Conservation (phyloP, 139 green algal species). For the Asterochloris erici region DNA sequence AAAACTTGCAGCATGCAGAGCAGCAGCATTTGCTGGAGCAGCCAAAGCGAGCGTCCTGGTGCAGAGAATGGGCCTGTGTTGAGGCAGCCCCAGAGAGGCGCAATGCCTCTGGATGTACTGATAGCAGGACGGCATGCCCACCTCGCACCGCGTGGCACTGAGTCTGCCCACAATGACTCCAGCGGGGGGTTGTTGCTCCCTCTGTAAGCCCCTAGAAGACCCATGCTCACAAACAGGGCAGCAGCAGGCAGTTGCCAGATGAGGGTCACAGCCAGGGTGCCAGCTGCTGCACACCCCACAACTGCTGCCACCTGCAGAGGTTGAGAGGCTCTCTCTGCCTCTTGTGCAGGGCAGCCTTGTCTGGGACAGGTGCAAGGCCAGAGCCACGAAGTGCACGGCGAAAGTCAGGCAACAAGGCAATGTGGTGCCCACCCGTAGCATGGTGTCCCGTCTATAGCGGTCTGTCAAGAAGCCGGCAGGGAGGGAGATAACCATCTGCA, state of each 20-base stretch:
- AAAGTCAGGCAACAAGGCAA: too few relatives aligned
- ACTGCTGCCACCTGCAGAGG: slow-evolving; percentile 7
- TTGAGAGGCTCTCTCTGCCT: too few relatives aligned
- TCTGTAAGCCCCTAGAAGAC: slow-evolving; percentile 19
- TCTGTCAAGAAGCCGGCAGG: slow-evolving; percentile 37
- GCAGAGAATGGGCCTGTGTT: neutral
- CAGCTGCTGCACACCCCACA: slow-evolving; percentile 24
- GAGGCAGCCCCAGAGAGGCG: neutral
- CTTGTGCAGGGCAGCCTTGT: too few relatives aligned
- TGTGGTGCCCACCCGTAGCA: slow-evolving; percentile 15
- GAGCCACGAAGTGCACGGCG: too few relatives aligned
- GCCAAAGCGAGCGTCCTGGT: neutral
- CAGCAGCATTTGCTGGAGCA: neutral
- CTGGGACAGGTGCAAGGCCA: too few relatives aligned
- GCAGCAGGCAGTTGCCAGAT: neutral
- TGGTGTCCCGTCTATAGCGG: slow-evolving; percentile 22
- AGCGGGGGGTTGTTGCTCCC: slow-evolving; percentile 27
- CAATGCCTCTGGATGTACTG: too few relatives aligned
- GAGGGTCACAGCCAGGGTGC: slow-evolving; percentile 12
- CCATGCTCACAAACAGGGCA: slow-evolving; percentile 10
- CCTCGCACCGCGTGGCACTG: slow-evolving; percentile 24
- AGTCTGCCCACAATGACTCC: slow-evolving; percentile 36
- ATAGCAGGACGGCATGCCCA: neutral
- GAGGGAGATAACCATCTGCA: slow-evolving; percentile 29
- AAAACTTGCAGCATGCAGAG: neutral